Percentiles rank a stretch among this genome's conserved stretches.
Conservation (phyloP, 2,329 filamentous ascomycete species). For the Ustulina deusta region DNA sequence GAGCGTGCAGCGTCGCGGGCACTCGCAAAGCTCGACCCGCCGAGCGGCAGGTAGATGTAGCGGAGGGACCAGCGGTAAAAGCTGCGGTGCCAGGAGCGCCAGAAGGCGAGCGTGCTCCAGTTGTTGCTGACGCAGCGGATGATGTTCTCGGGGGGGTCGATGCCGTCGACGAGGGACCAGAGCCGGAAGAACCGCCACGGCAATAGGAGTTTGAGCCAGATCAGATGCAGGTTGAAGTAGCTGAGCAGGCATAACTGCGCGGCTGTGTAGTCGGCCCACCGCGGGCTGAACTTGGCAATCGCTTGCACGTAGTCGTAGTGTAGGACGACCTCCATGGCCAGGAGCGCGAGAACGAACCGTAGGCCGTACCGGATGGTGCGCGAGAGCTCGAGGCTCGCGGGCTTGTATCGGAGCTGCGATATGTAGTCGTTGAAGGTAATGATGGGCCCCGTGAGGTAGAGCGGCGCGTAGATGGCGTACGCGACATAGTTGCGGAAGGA, state of each 20-base stretch:
- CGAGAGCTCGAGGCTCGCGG: constrained; percentile 74
- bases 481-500: constrained; percentile 88
- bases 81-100: constrained; percentile 94
- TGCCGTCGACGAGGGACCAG: constrained; percentile 90
- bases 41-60: constrained; percentile 93
- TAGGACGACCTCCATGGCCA: constrained; percentile 90
- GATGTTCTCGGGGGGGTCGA: constrained; percentile 99
- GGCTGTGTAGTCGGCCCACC: constrained; percentile 86
- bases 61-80: constrained; percentile 96
- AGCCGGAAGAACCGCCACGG: constrained; percentile 99
- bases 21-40: constrained; percentile 70
- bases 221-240: constrained; percentile 95
- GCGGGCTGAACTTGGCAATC: constrained; percentile 82
- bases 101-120: constrained; percentile 90
- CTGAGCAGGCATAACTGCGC: constrained; percentile 90
- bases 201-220: constrained; percentile 96
- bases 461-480: constrained; percentile 89
- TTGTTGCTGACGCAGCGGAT: constrained; percentile 96
- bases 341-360: constrained; percentile 81
- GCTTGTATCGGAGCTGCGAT: constrained; percentile 80
- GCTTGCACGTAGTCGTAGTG: constrained; percentile 95
- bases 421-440: constrained; percentile 99
- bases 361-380: constrained; percentile 85
- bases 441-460: constrained; percentile 94
- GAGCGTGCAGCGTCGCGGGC: constrained; percentile 65